These are phyloP conservation scores for Maudiozyma bulderi DNA, from an alignment of 805 yeast genomes.

Conservation along the genomic window DNA sequence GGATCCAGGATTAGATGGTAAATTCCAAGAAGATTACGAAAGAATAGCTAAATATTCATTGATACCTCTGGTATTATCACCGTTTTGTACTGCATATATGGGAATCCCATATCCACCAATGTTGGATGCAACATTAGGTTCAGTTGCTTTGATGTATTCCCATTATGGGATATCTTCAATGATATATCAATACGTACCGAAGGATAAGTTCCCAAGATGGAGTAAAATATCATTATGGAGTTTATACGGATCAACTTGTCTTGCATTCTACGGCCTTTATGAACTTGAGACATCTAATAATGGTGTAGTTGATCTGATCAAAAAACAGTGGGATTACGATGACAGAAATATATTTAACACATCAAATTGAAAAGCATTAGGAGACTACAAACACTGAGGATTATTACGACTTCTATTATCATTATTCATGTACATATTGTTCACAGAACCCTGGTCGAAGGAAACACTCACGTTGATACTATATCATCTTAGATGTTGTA, in stretches of 20 bases:
- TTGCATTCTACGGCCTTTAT: conserved; percentile 65
- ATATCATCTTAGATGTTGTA: no score
- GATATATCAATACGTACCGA: conserved; percentile 70
- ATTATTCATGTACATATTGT: no score
- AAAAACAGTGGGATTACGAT: conserved; percentile 30
- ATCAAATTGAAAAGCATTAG: conserved; percentile 15
- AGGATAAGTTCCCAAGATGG: conserved; percentile 58
- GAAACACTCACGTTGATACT: no score
- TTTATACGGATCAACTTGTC: conserved; percentile 52
- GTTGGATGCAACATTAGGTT: conserved; percentile 47
- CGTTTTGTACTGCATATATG: conserved; percentile 36
- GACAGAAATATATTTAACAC: conserved; percentile 17
- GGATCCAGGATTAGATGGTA: conserved; percentile 50
- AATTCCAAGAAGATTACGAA: conserved; percentile 68
- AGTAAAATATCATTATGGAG: conserved; percentile 52
- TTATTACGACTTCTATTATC: no score
- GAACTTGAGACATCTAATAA: conserved; percentile 55
- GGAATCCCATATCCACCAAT: conserved; percentile 40
- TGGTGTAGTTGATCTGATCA: conserved; percentile 47
- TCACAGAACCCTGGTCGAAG: no score
- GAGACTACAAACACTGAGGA: not conserved
- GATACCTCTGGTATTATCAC: conserved; percentile 54
- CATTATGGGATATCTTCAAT: conserved; percentile 68
- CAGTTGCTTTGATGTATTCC: conserved; percentile 51
- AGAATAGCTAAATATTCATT: conserved; percentile 49